Base-by-base conservation (phyloP, 2,329 filamentous ascomycete genomes). In the Aspergillus candidus region DNA sequence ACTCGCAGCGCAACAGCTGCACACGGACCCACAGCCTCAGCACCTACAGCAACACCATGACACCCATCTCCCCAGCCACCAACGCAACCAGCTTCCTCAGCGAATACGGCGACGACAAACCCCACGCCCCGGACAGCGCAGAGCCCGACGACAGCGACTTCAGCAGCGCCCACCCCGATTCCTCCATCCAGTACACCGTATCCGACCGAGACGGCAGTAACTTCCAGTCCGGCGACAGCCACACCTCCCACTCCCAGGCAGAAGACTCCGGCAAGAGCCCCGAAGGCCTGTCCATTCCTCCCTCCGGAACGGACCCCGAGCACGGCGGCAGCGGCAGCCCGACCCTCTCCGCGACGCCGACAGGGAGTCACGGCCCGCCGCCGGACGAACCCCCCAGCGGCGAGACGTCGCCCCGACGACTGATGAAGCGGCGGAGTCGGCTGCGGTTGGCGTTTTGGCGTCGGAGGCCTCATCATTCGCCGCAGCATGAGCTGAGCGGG, bases 31-130 rank as follows among this genome's bases (percentile, higher is more conserved):
- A 69, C 41, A 69, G 66, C 44, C 54, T 64, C 43, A 67, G 68
- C 48, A 66, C 66, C 4, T 66, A 70, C 46, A 69, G 68, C 39
- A 69, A 69, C 46, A 67, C 61, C 11, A 63, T 66, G 55, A 67
- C 68, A 1, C 66, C 68, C 1, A 63, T 67, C 4, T 70, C 68
- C 5, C 67, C 66, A 1, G 61, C 63, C 10, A 72, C 69, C n/a
- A 70, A 72, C 45, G 68, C 68, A 13, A 69, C 69, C 30, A 72
- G 69, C 45, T 63, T 71, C 22, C 54, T 71, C 29, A 68, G 65
- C 11, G 60, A 63, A 22, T 67, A 71, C 36, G 69, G 67, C 15
- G 68, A 70, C 31, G 68, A 71, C 37, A 66, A 65, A 38, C 58
- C 58, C 2, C 41, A 51, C 30, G 48, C 52, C 15, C 55, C 57